Percentiles rank a stretch among this genome's conserved stretches.
Evolutionary conservation across 352 stramenopile species (phyloP).

Genomic region (Globisporangium acanthophoron): DNA sequence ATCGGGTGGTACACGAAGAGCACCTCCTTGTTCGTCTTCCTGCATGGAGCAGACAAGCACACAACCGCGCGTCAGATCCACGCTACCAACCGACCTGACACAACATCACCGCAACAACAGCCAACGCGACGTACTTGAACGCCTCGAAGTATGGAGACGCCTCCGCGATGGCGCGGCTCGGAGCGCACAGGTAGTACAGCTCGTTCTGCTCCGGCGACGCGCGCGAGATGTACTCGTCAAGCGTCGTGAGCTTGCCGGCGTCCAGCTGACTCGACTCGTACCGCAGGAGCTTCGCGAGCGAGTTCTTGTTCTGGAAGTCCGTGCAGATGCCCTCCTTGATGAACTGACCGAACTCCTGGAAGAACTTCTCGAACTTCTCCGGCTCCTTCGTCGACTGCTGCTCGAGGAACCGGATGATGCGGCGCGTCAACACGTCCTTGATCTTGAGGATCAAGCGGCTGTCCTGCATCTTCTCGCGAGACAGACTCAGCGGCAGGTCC

Average conservation of each 20-base stretch:
- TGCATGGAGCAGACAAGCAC: constrained; percentile 7
- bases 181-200: constrained; percentile 99
- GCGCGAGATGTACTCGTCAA: constrained; percentile 99
- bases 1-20: constrained; percentile 98
- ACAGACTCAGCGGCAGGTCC: constrained; percentile 98
- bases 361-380: constrained; percentile 97
- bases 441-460: constrained; percentile 95
- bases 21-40: constrained; percentile 92
- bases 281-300: constrained; percentile 96
- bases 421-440: constrained; percentile 92
- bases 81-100: not conserved
- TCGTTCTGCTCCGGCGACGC: constrained; percentile 95
- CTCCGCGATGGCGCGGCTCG: constrained; percentile 92
- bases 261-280: constrained; percentile 97
- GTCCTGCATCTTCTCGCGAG: constrained; percentile 99
- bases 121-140: constrained; percentile 89
- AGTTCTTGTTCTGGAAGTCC: constrained; percentile 87
- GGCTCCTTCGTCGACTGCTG: constrained; percentile 91
- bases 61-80: not conserved
- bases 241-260: constrained; percentile 87
- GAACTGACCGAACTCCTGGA: constrained; percentile 96
- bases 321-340: constrained; percentile 98
- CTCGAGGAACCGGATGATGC: constrained; percentile 88
- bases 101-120: not conserved
- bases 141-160: constrained; percentile 98